Evolutionary conservation across 1,139 yeast species (phyloP).

Genomic region (Debaryomyces sp.): DNA sequence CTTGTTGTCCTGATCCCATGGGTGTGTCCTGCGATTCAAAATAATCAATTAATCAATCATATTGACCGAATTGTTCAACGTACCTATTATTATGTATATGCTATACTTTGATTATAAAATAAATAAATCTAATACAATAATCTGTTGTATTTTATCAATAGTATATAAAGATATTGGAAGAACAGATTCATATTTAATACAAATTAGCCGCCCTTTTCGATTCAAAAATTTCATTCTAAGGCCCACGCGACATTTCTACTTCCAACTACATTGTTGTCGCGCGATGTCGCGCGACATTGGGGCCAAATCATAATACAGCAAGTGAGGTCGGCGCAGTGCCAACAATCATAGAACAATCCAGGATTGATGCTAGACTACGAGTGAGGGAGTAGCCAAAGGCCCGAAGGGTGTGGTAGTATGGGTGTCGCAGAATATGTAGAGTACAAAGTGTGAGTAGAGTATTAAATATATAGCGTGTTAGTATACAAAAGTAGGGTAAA

Average conservation of each 20-base stretch:
- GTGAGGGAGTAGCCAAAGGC: too few species aligned
- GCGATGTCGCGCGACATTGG: slow-evolving; percentile 2
- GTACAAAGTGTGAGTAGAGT: too few species aligned
- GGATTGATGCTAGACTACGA: too few species aligned
- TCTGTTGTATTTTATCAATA: slow-evolving; percentile 4
- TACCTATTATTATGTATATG: slow-evolving; percentile 8
- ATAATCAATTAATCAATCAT: slow-evolving; percentile 1
- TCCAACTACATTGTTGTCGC: slow-evolving; percentile 4
- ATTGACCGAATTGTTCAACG: neutral
- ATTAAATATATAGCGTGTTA: too few species aligned
- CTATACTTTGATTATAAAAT: slow-evolving; percentile 6
- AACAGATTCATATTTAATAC: slow-evolving; percentile 3
- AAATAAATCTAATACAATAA: slow-evolving; percentile 5
- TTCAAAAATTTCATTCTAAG: slow-evolving; percentile 5
- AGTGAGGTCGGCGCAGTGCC: neutral
- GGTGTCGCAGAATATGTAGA: too few species aligned
- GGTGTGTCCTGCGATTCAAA: neutral
- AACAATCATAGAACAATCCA: neutral
- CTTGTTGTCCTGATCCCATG: slow-evolving; percentile 1
- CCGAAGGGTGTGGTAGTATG: too few species aligned
- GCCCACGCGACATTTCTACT: slow-evolving; percentile 6
- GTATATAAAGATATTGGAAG: slow-evolving; percentile 3
- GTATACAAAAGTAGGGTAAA: too few species aligned
- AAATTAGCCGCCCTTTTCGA: slow-evolving; percentile 11
- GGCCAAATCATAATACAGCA: neutral